Evolutionary conservation across 768 basidiomycete genomes (phyloP).

Genomic region (Chlorophyllum brunneum): DNA sequence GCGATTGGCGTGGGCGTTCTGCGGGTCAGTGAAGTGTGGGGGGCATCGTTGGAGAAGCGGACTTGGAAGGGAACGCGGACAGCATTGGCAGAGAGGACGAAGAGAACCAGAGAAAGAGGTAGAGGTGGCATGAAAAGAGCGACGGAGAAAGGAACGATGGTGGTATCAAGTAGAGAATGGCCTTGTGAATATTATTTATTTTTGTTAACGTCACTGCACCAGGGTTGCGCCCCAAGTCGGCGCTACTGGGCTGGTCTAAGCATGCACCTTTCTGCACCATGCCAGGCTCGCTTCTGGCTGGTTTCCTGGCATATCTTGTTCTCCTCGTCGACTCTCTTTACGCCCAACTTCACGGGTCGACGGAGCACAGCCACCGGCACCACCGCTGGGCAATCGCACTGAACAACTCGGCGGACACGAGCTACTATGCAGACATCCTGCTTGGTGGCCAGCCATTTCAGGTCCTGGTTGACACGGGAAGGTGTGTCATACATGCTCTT

Average conservation of each 20-base stretch:
- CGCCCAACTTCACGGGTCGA: neutral
- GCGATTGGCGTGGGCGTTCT: constrained; percentile 41
- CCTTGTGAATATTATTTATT: constrained; percentile 12
- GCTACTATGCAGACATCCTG: constrained; percentile 35
- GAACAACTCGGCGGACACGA: constrained; percentile 33
- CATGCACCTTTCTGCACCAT: neutral
- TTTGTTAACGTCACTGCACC: neutral
- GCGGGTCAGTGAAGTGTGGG: constrained; percentile 24
- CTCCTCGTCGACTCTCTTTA: constrained; percentile 12
- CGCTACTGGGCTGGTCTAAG: constrained; percentile 6
- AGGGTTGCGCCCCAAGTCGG: neutral
- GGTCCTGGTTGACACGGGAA: constrained; percentile 45
- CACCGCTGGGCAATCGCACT: constrained; percentile 15
- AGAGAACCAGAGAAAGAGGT: constrained; percentile 38
- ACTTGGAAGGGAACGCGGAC: constrained; percentile 37
- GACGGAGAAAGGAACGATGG: constrained; percentile 13
- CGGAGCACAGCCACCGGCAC: constrained; percentile 1
- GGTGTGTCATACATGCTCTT: constrained; percentile 24
- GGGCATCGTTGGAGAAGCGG: constrained; percentile 22
- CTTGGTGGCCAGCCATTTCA: constrained; percentile 32
- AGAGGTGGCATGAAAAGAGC: constrained; percentile 26
- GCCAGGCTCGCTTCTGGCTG: neutral
- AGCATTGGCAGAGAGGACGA: constrained; percentile 34
- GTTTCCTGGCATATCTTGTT: neutral
- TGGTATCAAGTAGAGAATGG: constrained; percentile 7